phyloP scores from a whole-genome alignment of 495 filamentous ascomycete genomes.

The Penicillium steckii region DNA sequence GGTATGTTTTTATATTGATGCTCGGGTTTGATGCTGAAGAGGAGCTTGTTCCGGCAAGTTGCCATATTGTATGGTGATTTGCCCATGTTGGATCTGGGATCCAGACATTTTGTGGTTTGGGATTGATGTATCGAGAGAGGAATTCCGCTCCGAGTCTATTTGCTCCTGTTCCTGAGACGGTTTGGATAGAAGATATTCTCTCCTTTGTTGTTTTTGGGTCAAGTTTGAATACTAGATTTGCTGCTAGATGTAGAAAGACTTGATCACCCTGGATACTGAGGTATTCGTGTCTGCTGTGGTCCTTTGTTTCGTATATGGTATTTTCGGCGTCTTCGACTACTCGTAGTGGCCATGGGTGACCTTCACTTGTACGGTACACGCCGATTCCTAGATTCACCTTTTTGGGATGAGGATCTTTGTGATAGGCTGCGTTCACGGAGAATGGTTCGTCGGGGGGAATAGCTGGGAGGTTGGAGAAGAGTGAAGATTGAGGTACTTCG shows the following conservation, averaged over 20 bases:
- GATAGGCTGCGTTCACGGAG: slow-evolving; percentile 21
- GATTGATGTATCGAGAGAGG: slow-evolving; percentile 40
- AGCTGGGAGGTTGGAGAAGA: slow-evolving; percentile 17
- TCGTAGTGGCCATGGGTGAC: slow-evolving; percentile 33
- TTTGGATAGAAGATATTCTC: slow-evolving; percentile 41
- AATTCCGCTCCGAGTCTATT: slow-evolving; percentile 76
- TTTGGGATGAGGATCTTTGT: slow-evolving; percentile 18
- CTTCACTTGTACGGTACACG: slow-evolving; percentile 36
- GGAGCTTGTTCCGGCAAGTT: slow-evolving; percentile 12
- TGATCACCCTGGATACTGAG: slow-evolving; percentile 11
- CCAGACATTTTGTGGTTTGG: slow-evolving; percentile 10
- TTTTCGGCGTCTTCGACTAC: slow-evolving; percentile 27
- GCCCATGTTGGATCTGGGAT: slow-evolving; percentile 26
- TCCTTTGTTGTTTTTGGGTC: not conserved
- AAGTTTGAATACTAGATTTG: slow-evolving; percentile 15
- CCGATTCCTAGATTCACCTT: slow-evolving; percentile 35
- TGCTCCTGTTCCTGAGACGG: slow-evolving; percentile 81
- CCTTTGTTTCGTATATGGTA: slow-evolving; percentile 7
- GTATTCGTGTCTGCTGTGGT: slow-evolving; percentile 16
- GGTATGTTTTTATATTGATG: slow-evolving; percentile 14
- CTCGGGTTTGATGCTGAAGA: too few species aligned
- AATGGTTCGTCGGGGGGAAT: slow-evolving; percentile 23
- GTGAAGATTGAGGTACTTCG: slow-evolving; percentile 1
- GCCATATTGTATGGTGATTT: slow-evolving; percentile 25
- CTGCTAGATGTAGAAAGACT: slow-evolving; percentile 10